These are phyloP conservation scores for Tetrapisispora fleetii DNA, from an alignment of 805 yeast species.

Conservation along the genomic window DNA sequence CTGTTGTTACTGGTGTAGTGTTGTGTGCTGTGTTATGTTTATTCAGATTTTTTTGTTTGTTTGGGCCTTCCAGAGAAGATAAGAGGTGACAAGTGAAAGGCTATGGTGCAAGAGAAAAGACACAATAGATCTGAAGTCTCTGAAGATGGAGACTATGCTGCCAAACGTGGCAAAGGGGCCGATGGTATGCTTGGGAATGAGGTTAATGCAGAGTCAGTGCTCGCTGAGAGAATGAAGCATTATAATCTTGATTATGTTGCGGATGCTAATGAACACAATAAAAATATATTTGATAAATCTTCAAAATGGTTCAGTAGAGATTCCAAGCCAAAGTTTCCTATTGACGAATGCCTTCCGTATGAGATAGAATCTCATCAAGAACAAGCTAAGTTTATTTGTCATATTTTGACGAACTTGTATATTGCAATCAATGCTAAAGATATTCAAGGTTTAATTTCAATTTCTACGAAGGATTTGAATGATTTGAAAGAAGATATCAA, in stretches of 20 bases:
- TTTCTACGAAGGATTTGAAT: slow-evolving; percentile 60
- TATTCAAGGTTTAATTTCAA: slow-evolving; percentile 53
- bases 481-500: slow-evolving; percentile 27
- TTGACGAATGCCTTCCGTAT: slow-evolving; percentile 53
- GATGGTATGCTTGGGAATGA: slow-evolving; percentile 4
- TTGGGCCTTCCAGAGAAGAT: not conserved
- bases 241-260: slow-evolving; percentile 45
- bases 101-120: not conserved
- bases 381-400: slow-evolving; percentile 63
- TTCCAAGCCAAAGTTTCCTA: slow-evolving; percentile 25
- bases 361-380: slow-evolving; percentile 55
- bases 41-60: too few species aligned
- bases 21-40: too few species aligned
- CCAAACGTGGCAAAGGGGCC: not conserved
- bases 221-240: slow-evolving; percentile 26
- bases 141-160: not conserved
- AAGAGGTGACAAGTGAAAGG: not conserved
- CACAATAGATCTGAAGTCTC: not conserved
- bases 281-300: slow-evolving; percentile 22
- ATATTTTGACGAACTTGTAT: slow-evolving; percentile 64
- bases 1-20: too few species aligned
- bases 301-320: slow-evolving; percentile 32
- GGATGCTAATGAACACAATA: slow-evolving; percentile 27
- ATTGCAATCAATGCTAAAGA: slow-evolving; percentile 66
- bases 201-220: slow-evolving; percentile 14